phyloP scores from a whole-genome alignment of 169 alveolate genomes.

The Cryptosporidium parvum region DNA sequence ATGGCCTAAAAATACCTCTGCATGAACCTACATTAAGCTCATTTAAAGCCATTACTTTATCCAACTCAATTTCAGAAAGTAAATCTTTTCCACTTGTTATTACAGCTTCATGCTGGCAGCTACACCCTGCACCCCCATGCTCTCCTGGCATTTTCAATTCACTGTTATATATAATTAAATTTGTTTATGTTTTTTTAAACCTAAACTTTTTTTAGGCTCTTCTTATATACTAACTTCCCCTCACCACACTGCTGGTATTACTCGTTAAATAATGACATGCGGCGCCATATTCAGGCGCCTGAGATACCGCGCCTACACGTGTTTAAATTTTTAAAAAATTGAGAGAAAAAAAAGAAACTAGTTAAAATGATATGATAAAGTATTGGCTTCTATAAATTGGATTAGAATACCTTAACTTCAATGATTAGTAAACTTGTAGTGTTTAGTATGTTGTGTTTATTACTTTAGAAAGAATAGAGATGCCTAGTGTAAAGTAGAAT shows the following conservation, averaged over 20 bases:
- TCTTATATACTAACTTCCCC: neutral
- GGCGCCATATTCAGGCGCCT: neutral
- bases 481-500: neutral
- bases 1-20: slow-evolving; percentile 78
- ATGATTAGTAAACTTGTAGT: too few relatives aligned
- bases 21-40: slow-evolving; percentile 82
- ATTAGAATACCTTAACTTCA: neutral
- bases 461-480: neutral
- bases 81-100: slow-evolving; percentile 81
- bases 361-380: neutral
- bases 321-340: neutral
- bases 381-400: neutral
- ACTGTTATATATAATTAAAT: neutral
- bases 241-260: neutral
- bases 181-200: neutral
- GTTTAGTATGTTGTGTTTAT: neutral
- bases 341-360: neutral
- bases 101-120: slow-evolving; percentile 82
- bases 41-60: slow-evolving; percentile 81
- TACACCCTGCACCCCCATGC: slow-evolving; percentile 83
- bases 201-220: neutral
- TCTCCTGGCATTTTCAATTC: slow-evolving; percentile 80
- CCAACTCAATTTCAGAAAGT: slow-evolving; percentile 80
- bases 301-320: neutral
- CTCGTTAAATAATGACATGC: neutral